A percentile compares a stretch with the other conserved stretches of the same genome.
Conservation (phyloP, 2,329 filamentous ascomycete species). For the Colletotrichum australisinense region DNA sequence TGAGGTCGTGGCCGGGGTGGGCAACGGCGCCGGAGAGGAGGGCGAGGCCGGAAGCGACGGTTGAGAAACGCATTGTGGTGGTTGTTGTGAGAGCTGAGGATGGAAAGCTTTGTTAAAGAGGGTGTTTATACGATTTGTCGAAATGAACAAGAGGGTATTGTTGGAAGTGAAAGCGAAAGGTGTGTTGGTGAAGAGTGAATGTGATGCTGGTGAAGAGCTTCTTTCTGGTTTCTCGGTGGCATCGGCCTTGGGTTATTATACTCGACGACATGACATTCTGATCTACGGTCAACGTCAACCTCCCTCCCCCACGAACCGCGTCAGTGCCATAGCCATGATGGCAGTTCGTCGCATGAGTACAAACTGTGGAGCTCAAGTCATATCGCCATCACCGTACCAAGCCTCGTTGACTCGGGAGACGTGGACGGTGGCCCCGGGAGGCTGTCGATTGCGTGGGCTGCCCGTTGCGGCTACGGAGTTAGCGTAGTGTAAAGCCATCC, state of each 20-base stretch:
- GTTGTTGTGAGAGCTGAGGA: not conserved
- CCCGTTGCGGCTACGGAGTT: not conserved
- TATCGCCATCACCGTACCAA: slow-evolving; percentile 4
- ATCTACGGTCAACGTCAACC: not conserved
- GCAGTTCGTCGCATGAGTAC: slow-evolving; percentile 1
- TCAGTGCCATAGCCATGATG: not conserved
- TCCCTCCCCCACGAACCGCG: slow-evolving; percentile 9
- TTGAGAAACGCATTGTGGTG: slow-evolving; percentile 26
- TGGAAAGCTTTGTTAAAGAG: not conserved
- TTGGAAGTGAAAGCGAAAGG: slow-evolving; percentile 2
- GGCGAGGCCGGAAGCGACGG: slow-evolving; percentile 30
- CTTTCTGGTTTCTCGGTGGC: not conserved
- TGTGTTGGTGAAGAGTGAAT: slow-evolving; percentile 11
- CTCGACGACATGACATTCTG: not conserved
- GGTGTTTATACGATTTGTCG: slow-evolving; percentile 10
- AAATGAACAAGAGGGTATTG: slow-evolving; percentile 1
- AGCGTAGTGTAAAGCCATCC: not conserved
- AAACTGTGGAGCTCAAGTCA: not conserved
- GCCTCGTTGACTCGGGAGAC: slow-evolving; percentile 14
- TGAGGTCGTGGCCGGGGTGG: slow-evolving; percentile 62
- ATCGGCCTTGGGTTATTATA: slow-evolving; percentile 15
- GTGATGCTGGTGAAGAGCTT: slow-evolving; percentile 16
- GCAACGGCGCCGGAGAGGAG: slow-evolving; percentile 41
- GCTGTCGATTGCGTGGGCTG: slow-evolving; percentile 20
- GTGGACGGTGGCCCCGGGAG: slow-evolving; percentile 11